Base-by-base conservation (phyloP, 257 asterid species). In the Lavandula angustifolia region DNA sequence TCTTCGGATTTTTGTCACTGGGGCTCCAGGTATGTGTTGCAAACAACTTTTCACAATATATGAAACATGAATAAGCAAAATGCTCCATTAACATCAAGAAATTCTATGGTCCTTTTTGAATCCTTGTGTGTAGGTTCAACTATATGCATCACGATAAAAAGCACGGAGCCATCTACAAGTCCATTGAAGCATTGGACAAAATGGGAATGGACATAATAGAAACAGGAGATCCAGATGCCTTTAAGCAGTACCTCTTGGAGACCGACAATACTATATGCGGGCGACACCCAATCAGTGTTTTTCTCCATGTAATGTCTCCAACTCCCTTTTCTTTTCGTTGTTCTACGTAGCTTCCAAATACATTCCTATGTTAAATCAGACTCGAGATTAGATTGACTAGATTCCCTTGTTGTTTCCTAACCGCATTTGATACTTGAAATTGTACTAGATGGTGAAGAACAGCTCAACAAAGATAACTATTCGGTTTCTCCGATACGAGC, bases 1-100 rank as follows among this genome's bases (percentile, higher is more conserved):
- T 92, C 99, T 64, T 89, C 99, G 7, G 99, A 92, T 75, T 92
- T 92, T 76, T 92, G 99, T 85, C 99, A 92, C 73, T 92, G 99
- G 99, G 99, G 99, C 48, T 77, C 97, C 46, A 82, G 99, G 99
- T 89, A 87, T 67, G 60, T 55, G 69, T 78, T 58, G 43, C 34
- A 42, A 49, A 37, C 62, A 37, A 22, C 61, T 7, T 6, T 54
- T 40, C 54, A 33, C 29, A 7, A n/a, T 43, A 43, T 54, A 35
- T 61, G 7, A 27, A 46, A n/a, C n/a, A n/a, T n/a, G n/a, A n/a
- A n/a, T n/a, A n/a, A n/a, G n/a, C n/a, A n/a, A n/a, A n/a, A n/a
- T n/a, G n/a, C n/a, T n/a, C n/a, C n/a, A n/a, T n/a, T n/a, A n/a
- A n/a, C n/a, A n/a, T n/a, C n/a, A n/a, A n/a, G n/a, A n/a, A n/a